Evolutionary conservation across 345 rosid genomes (phyloP).

Genomic region (Syzygium grande): DNA sequence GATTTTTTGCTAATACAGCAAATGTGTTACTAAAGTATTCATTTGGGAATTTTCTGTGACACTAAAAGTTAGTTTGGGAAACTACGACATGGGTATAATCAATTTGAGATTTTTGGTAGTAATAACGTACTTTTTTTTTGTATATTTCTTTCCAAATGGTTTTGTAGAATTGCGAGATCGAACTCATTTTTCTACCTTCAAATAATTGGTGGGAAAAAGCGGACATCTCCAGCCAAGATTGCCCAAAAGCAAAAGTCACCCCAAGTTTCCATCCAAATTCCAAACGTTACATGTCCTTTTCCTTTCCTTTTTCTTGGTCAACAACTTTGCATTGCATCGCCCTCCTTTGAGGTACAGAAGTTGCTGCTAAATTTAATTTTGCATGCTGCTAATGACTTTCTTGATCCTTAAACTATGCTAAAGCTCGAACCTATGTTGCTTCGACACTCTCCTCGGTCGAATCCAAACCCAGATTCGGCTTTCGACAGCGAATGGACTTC

Average conservation of each 20-base stretch:
- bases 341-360: background rate
- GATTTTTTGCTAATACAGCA: rapidly evolving
- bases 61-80: background rate
- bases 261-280: background rate
- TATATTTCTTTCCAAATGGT: too few species aligned
- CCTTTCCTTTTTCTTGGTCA: background rate
- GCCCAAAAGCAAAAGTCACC: too few species aligned
- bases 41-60: background rate
- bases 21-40: background rate
- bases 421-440: background rate
- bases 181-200: too few species aligned
- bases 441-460: background rate
- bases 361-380: background rate
- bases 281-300: background rate
- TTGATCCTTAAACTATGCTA: background rate
- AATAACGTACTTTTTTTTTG: too few species aligned
- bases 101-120: too few species aligned
- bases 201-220: too few species aligned
- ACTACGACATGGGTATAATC: background rate
- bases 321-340: background rate
- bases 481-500: background rate
- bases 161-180: too few species aligned
- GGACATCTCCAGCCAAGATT: too few species aligned
- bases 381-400: background rate
- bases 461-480: background rate